Evolutionary conservation across 495 filamentous ascomycete species (phyloP), one percentile per base, ranked within the genome.

Genomic region (Aspergillus leporis): DNA sequence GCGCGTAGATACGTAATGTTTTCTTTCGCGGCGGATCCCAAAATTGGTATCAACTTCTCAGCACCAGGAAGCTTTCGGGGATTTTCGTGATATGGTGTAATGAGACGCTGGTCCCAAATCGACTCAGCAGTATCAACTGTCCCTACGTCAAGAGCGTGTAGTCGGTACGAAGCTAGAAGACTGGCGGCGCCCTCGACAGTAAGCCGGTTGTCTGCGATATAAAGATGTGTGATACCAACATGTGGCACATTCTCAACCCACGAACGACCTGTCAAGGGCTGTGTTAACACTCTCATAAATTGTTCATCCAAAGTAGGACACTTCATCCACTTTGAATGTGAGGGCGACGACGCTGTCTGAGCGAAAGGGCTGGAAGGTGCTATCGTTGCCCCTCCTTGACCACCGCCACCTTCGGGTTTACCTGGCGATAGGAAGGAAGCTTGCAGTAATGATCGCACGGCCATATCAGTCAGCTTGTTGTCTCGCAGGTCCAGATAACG

Each of bases 401-500:
- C 45, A 13, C 21, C 1, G 5, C 12, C 38, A 13, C n/a, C 31
- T 40, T 19, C 31, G 18, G 49, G 21, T 47, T 58, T 48, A 8
- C 56, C 59, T 30, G 64, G 41, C 12, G 71, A 54, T 45, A 66
- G 51, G 61, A 87, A 82, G 45, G 79, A 87, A 25, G 74, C 68
- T 32, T 80, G 71, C 16, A 87, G 62, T 19, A 88, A 67, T 16
- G 74, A 76, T 19, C 78, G 76, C 14, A 84, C 72, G 54, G 80
- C 78, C 65, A 73, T 70, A 54, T 88, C 84, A 4, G 83, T 85
- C 31, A 89, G 75, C 32, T 69, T 59, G 60, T 89, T 89, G 32
- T 84, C 72, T 19, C 84, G 77, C 36, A 89, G 45, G 66, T 88
- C 86, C 23, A 89, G 66, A 61, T 77, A 83, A 25, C 85, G 74